These are phyloP conservation scores for Carex myosuroides DNA, from an alignment of 176 grass and related monocot species.

Conservation along the genomic window DNA sequence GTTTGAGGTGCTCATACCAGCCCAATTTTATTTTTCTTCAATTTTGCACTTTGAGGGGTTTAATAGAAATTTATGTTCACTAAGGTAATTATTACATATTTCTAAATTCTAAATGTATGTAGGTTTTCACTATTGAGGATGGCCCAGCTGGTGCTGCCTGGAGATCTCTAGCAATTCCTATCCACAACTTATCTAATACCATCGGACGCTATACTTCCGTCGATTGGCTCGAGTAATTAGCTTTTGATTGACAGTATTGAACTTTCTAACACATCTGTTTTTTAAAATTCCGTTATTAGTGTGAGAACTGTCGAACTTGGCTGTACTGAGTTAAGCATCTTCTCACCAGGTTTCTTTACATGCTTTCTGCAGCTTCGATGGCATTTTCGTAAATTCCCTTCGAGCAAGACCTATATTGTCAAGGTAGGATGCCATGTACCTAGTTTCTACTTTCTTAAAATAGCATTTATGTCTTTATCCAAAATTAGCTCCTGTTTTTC, in stretches of 20 bases:
- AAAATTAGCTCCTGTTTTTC: neutral
- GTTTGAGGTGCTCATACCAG: neutral
- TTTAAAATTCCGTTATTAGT: constrained; percentile 1
- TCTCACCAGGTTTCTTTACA: constrained; percentile 64
- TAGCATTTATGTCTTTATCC: neutral
- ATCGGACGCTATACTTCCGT: constrained; percentile 24
- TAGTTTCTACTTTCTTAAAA: neutral
- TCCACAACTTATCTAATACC: constrained; percentile 42
- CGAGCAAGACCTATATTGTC: constrained; percentile 70
- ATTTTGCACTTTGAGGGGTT: neutral
- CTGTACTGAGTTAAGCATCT: constrained; percentile 47
- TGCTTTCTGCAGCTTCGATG: constrained; percentile 90
- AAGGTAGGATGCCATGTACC: constrained; percentile 39
- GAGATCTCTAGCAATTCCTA: constrained; percentile 47
- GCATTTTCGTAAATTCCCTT: constrained; percentile 86
- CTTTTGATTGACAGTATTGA: constrained; percentile 24
- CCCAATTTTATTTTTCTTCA: neutral
- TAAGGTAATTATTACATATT: neutral
- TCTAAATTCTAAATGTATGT: constrained; percentile 9
- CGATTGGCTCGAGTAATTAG: constrained; percentile 95
- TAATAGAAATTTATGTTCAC: neutral
- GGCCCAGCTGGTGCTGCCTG: constrained; percentile 55
- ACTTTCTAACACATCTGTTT: neutral
- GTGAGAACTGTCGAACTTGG: constrained; percentile 22
- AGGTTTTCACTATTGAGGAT: constrained; percentile 86